Conservation (phyloP, 345 rosid species). For the Diplotaxis tenuifolia region DNA sequence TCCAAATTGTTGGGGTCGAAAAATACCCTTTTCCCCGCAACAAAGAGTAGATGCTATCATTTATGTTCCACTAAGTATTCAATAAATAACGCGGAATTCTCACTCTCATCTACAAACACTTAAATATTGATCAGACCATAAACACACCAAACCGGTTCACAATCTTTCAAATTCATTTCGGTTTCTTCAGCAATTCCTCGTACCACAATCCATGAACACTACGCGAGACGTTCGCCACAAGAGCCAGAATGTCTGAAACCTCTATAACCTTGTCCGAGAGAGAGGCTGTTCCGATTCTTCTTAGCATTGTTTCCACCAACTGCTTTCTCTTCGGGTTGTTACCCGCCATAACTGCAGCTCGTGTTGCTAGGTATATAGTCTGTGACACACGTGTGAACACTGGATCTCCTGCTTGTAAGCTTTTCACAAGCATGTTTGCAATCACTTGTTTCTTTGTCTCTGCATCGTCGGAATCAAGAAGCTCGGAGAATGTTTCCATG, state of each 20-base stretch:
- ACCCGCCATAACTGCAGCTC: slow-evolving; percentile 72
- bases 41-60: neutral
- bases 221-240: slow-evolving; percentile 61
- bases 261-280: slow-evolving; percentile 59
- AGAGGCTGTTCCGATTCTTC: slow-evolving; percentile 58
- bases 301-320: slow-evolving; percentile 51
- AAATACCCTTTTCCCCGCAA: no score
- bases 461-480: slow-evolving; percentile 37
- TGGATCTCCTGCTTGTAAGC: slow-evolving; percentile 85
- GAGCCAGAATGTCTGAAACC: slow-evolving; percentile 54
- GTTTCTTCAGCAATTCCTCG: slow-evolving; percentile 37
- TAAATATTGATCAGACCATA: neutral
- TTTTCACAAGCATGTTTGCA: slow-evolving; percentile 40
- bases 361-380: slow-evolving; percentile 62
- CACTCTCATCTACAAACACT: slow-evolving; percentile 12
- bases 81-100: slow-evolving; percentile 19
- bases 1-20: no score
- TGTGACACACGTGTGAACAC: slow-evolving; percentile 68
- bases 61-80: neutral
- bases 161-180: neutral
- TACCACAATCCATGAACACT: slow-evolving; percentile 74
- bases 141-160: slow-evolving; percentile 11
- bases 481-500: slow-evolving; percentile 34
- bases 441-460: slow-evolving; percentile 53
- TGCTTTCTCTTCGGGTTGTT: slow-evolving; percentile 50